These are phyloP conservation scores for Diaporthe australafricana DNA, from an alignment of 2,329 filamentous ascomycete genomes.

Conservation along the genomic window DNA sequence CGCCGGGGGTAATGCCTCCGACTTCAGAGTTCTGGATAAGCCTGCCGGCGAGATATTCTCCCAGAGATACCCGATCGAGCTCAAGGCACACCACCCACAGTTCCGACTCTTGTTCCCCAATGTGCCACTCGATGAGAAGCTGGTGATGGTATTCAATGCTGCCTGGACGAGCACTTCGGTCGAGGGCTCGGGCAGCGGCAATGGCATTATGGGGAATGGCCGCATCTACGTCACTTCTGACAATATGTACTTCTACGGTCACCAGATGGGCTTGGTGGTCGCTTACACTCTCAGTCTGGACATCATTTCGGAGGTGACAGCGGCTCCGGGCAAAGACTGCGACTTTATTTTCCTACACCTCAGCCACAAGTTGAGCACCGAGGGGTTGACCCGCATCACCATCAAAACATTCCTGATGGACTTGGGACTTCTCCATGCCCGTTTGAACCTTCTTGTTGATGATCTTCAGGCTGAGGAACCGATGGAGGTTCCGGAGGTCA, in stretches of 20 bases:
- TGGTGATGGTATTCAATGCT: conserved; percentile 92
- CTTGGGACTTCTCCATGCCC: conserved; percentile 81
- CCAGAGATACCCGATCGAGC: conserved; percentile 81
- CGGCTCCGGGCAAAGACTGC: conserved; percentile 88
- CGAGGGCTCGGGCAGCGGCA: conserved; percentile 54
- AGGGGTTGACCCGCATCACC: conserved; percentile 78
- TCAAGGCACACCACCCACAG: conserved; percentile 90
- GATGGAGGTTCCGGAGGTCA: conserved; percentile 74
- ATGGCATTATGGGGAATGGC: conserved; percentile 72
- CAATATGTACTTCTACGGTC: conserved; percentile 95
- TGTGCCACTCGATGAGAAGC: conserved; percentile 80
- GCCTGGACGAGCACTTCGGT: conserved; percentile 76
- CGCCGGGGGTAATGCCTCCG: conserved; percentile 33
- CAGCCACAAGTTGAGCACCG: conserved; percentile 70
- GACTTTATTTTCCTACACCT: conserved; percentile 92
- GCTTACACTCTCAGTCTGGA: conserved; percentile 82
- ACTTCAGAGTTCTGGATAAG: conserved; percentile 45
- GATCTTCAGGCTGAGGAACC: conserved; percentile 80
- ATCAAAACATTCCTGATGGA: conserved; percentile 96
- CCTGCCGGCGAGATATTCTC: conserved; percentile 70
- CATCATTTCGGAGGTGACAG: conserved; percentile 88
- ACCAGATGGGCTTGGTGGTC: conserved; percentile 90
- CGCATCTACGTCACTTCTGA: conserved; percentile 89
- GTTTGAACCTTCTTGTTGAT: conserved; percentile 87
- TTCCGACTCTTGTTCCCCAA: conserved; percentile 92